Conservation (phyloP, 2,329 filamentous ascomycete species). For the Hypoxylon sp. region DNA sequence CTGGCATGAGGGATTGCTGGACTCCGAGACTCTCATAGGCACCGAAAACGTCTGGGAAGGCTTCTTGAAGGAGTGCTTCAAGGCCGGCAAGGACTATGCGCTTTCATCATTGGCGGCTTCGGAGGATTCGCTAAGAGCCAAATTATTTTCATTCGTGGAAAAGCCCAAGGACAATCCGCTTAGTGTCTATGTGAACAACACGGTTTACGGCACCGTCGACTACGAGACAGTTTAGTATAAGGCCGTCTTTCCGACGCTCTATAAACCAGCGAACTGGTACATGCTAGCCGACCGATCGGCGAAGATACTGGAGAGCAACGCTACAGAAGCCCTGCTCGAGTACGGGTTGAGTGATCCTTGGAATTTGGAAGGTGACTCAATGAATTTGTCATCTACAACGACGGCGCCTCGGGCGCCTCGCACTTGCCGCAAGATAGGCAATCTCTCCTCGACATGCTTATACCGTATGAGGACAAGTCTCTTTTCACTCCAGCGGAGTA, state of each 20-base stretch:
- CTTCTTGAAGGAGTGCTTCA: constrained; percentile 62
- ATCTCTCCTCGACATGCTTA: constrained; percentile 53
- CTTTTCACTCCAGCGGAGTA: constrained; percentile 50
- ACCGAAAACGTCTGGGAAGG: constrained; percentile 58
- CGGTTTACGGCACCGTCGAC: constrained; percentile 56
- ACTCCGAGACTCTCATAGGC: constrained; percentile 57
- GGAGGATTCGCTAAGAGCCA: constrained; percentile 52
- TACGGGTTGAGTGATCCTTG: constrained; percentile 49
- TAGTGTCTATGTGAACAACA: constrained; percentile 59
- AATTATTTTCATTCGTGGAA: constrained; percentile 53
- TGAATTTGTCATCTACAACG: constrained; percentile 52
- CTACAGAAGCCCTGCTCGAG: constrained; percentile 54
- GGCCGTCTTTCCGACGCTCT: constrained; percentile 57
- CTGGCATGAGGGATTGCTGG: constrained; percentile 58
- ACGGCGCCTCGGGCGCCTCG: constrained; percentile 49
- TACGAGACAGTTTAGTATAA: constrained; percentile 54
- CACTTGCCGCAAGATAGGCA: constrained; percentile 54
- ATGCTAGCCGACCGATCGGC: constrained; percentile 54
- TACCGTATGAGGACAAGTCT: constrained; percentile 52
- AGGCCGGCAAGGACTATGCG: constrained; percentile 62
- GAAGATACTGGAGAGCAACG: constrained; percentile 57
- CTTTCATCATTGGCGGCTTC: constrained; percentile 56
- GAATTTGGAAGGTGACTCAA: constrained; percentile 47
- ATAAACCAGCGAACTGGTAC: constrained; percentile 56
- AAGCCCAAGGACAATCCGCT: constrained; percentile 57